Evolutionary conservation across 2,329 filamentous ascomycete genomes (phyloP), one percentile per base, ranked within the genome.

Genomic region (Hymenoscyphus albidus): DNA sequence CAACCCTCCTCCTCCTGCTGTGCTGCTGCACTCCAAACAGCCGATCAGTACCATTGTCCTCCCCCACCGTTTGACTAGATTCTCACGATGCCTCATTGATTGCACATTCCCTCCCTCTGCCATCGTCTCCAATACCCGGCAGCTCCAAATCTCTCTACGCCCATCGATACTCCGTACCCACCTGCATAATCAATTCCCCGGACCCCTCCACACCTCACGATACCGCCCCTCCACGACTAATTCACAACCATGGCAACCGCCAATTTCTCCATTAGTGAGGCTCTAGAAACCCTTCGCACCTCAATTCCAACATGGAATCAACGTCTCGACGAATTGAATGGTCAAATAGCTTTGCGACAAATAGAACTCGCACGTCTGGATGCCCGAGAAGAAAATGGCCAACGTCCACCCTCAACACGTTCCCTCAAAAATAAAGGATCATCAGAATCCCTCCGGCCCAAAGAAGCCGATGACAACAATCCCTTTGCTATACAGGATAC

Each of bases 321-420:
- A 65, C 81, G 83, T 27, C 80, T 89, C 56, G 83, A 87, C 67
- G 82, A 87, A 61, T 80, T 89, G 64, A 86, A 81, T 71, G 79
- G 80, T 65, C 82, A 88, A 74, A 86, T 89, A 65, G 81, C 85
- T 65, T 79, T 83, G 71, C 85, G 86, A 65, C 86, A 89, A 77
- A 76, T 79, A 60, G 85, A 88, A 72, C 79, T 88, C 63, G 86
- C 85, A 42, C 79, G 79, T 64, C 74, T 84, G 63, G 44, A 51
- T 18, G 44, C 44, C 44, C 44, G 14, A n/a, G 77, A 75, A 59
- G 74, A 73, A 32, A 70, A 73, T 9, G 31, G 32, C 40, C 51
- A 31, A 39, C 76, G 76, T 35, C 72, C 74, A 2, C 68, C 77
- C 5, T 69, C 74, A 27, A 51, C 7, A 7, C 76, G 75, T 57